These are phyloP conservation scores for Senna tora DNA, from an alignment of 306 rosid genomes.

Conservation along the genomic window DNA sequence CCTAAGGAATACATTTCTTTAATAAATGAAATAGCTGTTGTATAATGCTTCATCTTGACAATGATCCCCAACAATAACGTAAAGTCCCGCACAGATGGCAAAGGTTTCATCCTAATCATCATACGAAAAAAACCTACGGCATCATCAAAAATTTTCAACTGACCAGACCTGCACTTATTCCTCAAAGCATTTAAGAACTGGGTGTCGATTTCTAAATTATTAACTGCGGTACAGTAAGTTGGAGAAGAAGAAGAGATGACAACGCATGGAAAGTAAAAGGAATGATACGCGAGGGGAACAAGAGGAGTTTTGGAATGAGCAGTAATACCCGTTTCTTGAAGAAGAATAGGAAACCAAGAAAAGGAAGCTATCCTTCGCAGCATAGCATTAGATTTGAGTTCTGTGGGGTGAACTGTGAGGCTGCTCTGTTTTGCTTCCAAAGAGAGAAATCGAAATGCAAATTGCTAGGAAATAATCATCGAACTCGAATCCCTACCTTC, in stretches of 20 bases:
- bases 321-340: neutral
- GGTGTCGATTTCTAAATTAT: neutral
- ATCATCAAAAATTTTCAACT: neutral
- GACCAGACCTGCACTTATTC: neutral
- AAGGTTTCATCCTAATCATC: neutral
- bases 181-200: neutral
- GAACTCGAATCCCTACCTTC: neutral
- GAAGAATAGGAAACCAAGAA: neutral
- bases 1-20: constrained; percentile 1
- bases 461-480: neutral
- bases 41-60: neutral
- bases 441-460: neutral
- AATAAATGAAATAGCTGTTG: neutral
- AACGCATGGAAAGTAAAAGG: neutral
- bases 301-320: neutral
- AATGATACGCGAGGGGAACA: neutral
- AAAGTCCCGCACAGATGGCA: neutral
- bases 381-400: neutral
- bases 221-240: constrained; percentile 1
- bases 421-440: neutral
- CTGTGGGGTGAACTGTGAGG: neutral
- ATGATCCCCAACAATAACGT: constrained; percentile 4
- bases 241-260: neutral
- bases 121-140: neutral
- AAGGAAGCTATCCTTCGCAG: neutral